Conservation (phyloP, 2,329 filamentous ascomycete species). For the Paraconiothyrium brasiliense region DNA sequence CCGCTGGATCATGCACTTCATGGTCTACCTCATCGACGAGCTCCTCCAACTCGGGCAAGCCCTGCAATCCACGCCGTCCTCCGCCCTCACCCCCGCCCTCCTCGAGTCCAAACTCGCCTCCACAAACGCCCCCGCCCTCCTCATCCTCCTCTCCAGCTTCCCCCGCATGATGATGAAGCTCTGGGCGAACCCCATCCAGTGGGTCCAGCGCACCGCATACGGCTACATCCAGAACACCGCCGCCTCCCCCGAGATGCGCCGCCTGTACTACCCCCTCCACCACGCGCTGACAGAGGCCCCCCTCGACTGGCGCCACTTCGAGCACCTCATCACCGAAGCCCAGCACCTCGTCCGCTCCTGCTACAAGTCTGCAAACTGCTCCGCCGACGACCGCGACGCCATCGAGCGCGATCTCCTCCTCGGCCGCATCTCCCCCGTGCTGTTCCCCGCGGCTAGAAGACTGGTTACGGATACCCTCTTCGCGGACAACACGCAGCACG, state of each 20-base stretch:
- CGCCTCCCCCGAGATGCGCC: constrained; percentile 56
- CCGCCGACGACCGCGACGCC: constrained; percentile 29
- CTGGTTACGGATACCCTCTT: constrained; percentile 55
- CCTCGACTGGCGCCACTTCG: constrained; percentile 57
- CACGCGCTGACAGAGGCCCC: constrained; percentile 48
- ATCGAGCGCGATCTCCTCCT: constrained; percentile 63
- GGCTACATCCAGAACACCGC: constrained; percentile 46
- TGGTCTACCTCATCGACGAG: constrained; percentile 65
- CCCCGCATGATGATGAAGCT: constrained; percentile 50
- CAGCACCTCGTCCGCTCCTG: constrained; percentile 70
- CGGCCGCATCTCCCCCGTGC: constrained; percentile 60
- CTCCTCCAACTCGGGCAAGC: constrained; percentile 49
- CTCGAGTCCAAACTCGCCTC: constrained; percentile 37
- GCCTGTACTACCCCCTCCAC: constrained; percentile 51
- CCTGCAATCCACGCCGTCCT: constrained; percentile 28
- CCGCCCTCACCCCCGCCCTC: constrained; percentile 54
- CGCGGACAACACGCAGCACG: constrained; percentile 43
- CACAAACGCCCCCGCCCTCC: constrained; percentile 47
- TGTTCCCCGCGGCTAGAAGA: constrained; percentile 58
- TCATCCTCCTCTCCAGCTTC: constrained; percentile 46
- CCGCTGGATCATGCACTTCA: constrained; percentile 78
- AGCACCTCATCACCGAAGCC: constrained; percentile 65
- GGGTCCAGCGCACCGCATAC: constrained; percentile 41
- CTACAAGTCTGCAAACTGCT: constrained; percentile 58
- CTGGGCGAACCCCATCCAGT: constrained; percentile 43